Evolutionary conservation across 179 eudicot genomes (phyloP), one percentile per base, ranked within the genome.

Genomic region (Nepenthes alata): DNA sequence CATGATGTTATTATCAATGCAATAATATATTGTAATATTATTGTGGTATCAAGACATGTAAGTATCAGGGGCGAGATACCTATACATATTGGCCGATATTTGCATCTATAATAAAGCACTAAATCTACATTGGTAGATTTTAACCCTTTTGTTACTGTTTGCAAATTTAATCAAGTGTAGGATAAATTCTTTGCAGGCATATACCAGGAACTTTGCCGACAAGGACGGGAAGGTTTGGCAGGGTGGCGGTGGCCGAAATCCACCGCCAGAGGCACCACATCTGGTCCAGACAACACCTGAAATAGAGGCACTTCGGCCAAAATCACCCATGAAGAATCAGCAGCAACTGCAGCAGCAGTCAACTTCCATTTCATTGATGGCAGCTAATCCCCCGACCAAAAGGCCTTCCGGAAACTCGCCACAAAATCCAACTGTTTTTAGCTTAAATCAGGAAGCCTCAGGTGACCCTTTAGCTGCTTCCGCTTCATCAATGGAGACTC

Each of bases 201-300:
- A 81, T 64, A 51, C 72, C 6, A 77, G 71, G 76, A 85, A 67
- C 71, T 93, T 93, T 68, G 71, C 88, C 9, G 98, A 93, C 68
- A 85, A 81, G 65, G 98, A 89, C 11, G 98, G 96, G 68, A 93
- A 87, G 74, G 89, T 89, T 47, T 93, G 98, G 98, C 85, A 72
- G 41, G 98, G 98, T 61, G 97, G 96, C 6, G 96, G 95, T 61
- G 98, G 98, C 53, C 73, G 98, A 57, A 93, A 89, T 61, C 98
- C 98, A 35, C 96, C 98, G 35, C 96, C 98, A 55, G 95, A 89
- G 41, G 88, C 98, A 11, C 90, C 97, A 59, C 98, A 93, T 75
- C 95, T 89, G 66, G 88, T 89, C 64, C 66, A 72, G 53, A 93
- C 98, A 11, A 93, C 95, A 12, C 88, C 96, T 1, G 98, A 93